Conservation (phyloP, 768 basidiomycete genomes). For the Suillus placidus region DNA sequence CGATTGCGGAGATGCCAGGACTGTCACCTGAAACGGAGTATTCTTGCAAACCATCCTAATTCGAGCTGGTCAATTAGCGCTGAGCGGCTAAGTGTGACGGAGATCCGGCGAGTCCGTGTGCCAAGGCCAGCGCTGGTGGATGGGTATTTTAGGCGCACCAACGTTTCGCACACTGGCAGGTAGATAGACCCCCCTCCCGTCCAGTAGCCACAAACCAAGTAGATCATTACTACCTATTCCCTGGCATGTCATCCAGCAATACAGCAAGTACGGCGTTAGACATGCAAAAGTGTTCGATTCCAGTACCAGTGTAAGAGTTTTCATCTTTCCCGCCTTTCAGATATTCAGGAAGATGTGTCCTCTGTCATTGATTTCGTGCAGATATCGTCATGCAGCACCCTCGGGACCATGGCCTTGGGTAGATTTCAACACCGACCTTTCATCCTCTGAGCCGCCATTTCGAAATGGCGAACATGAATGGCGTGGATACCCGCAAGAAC, state of each 20-base stretch:
- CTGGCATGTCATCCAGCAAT: no score
- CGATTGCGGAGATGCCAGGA: not conserved
- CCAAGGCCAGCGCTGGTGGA: no score
- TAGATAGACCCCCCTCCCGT: not conserved
- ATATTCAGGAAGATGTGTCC: not conserved
- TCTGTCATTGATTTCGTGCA: slow-evolving; percentile 9
- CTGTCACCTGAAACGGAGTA: not conserved
- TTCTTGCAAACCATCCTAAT: not conserved
- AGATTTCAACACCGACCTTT: slow-evolving; percentile 34
- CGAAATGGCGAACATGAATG: slow-evolving; percentile 21
- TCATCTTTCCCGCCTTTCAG: not conserved
- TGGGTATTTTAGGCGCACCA: not conserved
- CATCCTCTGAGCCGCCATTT: slow-evolving; percentile 1
- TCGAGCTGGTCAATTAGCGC: not conserved
- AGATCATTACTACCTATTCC: no score
- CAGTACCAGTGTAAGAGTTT: not conserved
- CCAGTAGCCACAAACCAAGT: not conserved
- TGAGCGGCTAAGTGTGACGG: not conserved
- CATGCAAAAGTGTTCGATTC: not conserved
- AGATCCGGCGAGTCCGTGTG: not conserved
- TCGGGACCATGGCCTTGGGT: slow-evolving; percentile 48
- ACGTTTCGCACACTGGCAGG: not conserved
- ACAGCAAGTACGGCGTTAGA: not conserved
- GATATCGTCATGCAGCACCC: slow-evolving; percentile 41
- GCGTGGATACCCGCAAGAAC: slow-evolving; percentile 49